These are phyloP conservation scores for Suillus clintonianus DNA, from an alignment of 768 basidiomycete species.

Conservation along the genomic window DNA sequence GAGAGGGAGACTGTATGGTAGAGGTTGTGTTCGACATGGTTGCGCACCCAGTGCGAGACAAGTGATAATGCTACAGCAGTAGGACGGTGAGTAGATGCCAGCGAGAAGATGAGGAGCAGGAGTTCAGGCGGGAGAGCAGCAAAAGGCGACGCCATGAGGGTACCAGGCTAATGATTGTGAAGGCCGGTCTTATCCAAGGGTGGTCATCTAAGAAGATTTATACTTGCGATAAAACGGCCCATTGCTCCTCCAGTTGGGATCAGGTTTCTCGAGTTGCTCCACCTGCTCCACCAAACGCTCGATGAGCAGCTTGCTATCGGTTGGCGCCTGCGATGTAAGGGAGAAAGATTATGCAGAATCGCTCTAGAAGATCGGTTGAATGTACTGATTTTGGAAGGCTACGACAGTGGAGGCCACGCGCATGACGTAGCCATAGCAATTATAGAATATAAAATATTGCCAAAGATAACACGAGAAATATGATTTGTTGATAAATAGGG, in stretches of 20 bases:
- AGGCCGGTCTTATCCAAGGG: background rate
- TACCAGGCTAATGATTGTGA: background rate
- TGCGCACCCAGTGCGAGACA: constrained; percentile 35
- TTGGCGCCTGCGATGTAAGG: background rate
- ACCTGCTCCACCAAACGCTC: background rate
- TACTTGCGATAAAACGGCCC: background rate
- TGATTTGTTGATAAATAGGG: background rate
- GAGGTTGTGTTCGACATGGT: constrained; percentile 36
- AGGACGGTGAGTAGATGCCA: constrained; percentile 31
- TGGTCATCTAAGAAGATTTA: background rate
- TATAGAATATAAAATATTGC: background rate
- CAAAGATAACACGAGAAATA: background rate
- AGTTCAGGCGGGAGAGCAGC: constrained; percentile 34
- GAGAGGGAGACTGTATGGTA: constrained; percentile 40
- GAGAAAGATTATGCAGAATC: background rate
- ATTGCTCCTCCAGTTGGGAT: background rate
- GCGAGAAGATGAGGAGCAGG: constrained; percentile 36
- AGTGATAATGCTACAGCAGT: constrained; percentile 36
- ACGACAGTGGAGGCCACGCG: no score
- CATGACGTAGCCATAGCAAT: background rate
- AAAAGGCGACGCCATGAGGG: constrained; percentile 11
- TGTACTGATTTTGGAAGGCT: background rate
- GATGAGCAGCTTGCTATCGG: background rate
- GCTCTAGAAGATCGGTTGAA: background rate
- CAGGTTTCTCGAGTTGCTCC: background rate